A percentile compares a stretch with the other conserved stretches of the same genome.
phyloP scores from a whole-genome alignment of 441 rosid genomes.

The Mallotus japonicus region DNA sequence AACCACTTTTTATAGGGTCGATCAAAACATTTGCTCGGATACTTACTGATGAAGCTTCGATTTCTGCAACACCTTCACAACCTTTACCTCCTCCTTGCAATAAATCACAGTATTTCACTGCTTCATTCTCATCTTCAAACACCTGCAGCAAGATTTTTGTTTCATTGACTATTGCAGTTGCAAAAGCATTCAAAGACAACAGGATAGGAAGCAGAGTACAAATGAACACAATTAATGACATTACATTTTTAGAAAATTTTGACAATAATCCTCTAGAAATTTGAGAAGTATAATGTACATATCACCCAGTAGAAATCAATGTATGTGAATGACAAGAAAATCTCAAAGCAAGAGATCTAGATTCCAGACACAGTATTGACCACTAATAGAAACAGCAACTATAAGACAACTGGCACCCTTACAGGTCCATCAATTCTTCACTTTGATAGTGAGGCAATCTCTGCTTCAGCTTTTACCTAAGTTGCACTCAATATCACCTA shows the following conservation, averaged over 20 bases:
- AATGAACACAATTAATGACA: background rate
- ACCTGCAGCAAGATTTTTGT: constrained; percentile 42
- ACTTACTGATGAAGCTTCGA: constrained; percentile 91
- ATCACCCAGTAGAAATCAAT: background rate
- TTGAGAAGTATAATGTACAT: too few species aligned
- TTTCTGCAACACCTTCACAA: constrained; percentile 96
- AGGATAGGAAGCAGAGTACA: background rate
- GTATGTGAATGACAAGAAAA: too few species aligned
- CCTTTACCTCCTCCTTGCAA: constrained; percentile 94
- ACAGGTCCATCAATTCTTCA: background rate
- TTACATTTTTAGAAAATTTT: background rate
- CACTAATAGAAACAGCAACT: too few species aligned
- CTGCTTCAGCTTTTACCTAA: background rate
- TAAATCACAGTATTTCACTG: constrained; percentile 80
- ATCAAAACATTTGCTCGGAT: background rate
- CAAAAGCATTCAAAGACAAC: background rate
- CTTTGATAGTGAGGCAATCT: background rate
- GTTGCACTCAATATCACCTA: background rate
- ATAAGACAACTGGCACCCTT: too few species aligned
- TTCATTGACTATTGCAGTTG: too few species aligned
- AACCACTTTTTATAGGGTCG: constrained; percentile 1
- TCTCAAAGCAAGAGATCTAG: too few species aligned
- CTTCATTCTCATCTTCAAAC: constrained; percentile 91
- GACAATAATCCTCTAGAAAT: background rate
- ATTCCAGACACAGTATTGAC: too few species aligned